phyloP scores from a whole-genome alignment of 805 yeast genomes.

The Candida ipomoeae region DNA sequence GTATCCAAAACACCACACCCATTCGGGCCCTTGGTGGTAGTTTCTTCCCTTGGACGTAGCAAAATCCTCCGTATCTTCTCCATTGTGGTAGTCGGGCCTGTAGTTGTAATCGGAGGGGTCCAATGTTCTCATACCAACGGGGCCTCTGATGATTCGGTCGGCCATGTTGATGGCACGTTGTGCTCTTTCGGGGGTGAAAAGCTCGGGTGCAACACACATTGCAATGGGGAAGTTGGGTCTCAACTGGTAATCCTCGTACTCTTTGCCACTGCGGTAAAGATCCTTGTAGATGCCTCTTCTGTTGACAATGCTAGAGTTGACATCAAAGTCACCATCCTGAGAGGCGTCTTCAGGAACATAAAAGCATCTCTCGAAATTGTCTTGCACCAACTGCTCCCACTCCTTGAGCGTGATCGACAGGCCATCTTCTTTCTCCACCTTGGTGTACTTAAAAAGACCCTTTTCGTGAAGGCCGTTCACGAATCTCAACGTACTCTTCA shows the following conservation, averaged over 20 bases:
- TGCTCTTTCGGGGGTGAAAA: slow-evolving; percentile 64
- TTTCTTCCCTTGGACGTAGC: slow-evolving; percentile 93
- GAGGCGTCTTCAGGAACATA: slow-evolving; percentile 65
- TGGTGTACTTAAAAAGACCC: slow-evolving; percentile 54
- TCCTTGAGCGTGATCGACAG: slow-evolving; percentile 49
- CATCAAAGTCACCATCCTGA: slow-evolving; percentile 57
- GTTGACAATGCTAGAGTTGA: slow-evolving; percentile 66
- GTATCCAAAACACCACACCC: slow-evolving; percentile 92
- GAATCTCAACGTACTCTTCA: slow-evolving; percentile 82
- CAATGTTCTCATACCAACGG: slow-evolving; percentile 84
- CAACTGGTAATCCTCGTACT: slow-evolving; percentile 89
- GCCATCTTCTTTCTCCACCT: slow-evolving; percentile 60
- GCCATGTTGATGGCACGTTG: slow-evolving; percentile 64
- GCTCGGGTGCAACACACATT: slow-evolving; percentile 90
- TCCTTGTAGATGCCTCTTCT: slow-evolving; percentile 95
- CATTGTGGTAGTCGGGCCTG: slow-evolving; percentile 80
- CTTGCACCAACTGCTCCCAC: slow-evolving; percentile 70
- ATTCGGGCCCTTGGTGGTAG: slow-evolving; percentile 98
- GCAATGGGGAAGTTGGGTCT: slow-evolving; percentile 93
- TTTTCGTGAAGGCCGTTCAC: slow-evolving; percentile 53
- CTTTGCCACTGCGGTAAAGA: slow-evolving; percentile 72
- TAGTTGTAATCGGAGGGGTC: slow-evolving; percentile 93
- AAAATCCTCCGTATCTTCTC: slow-evolving; percentile 79
- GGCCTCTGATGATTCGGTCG: slow-evolving; percentile 75
- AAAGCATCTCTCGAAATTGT: slow-evolving; percentile 74